Evolutionary conservation across 2,329 filamentous ascomycete species (phyloP), one percentile per base, ranked within the genome.

Genomic region (Eutypa lata): DNA sequence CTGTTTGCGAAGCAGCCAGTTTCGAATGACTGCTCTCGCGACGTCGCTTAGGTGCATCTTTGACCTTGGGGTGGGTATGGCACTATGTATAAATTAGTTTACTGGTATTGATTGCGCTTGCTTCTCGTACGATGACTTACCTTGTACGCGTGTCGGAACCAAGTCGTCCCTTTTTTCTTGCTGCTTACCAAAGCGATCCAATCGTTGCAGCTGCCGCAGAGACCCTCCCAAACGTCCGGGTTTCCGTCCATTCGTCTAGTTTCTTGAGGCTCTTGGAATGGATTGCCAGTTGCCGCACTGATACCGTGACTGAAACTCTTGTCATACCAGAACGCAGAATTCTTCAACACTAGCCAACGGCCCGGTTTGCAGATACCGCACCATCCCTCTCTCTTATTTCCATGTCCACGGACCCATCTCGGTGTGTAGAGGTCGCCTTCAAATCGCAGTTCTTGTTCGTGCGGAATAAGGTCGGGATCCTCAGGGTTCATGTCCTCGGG

Each of bases 281-380:
- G 83, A 57, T 81, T 86, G 22, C 90, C 90, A 0, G 90, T 93
- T 3, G 88, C 87, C 26, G 89, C 90, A 65, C 88, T 91, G 68
- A 95, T 90, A 48, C 90, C 90, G 65, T 95, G 91, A 2, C 88
- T 90, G 69, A 94, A 95, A 53, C 87, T 90, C 76, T 94, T 93
- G 75, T 95, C 90, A 70, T 95, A 95, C 90, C 91, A 95, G 69
- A 90, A 96, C 7, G 90, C 90, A 51, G 88, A 92, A 73, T 95
- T 94, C 76, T 94, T 95, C 54, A 96, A 76, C 16, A 92, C 89
- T 50, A 93, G 81, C 91, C 91, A 95, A 48, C 89, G 80, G 2
- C 89, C 89, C 2, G 89, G 88, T 68, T 91, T 92, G 76, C 90
- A 95, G 61, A 93, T 89, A 21, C 90, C 89, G 64, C 90, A 95